Evolutionary conservation across 768 basidiomycete species (phyloP).

Genomic region (Phlebiopsis flavidoalba): DNA sequence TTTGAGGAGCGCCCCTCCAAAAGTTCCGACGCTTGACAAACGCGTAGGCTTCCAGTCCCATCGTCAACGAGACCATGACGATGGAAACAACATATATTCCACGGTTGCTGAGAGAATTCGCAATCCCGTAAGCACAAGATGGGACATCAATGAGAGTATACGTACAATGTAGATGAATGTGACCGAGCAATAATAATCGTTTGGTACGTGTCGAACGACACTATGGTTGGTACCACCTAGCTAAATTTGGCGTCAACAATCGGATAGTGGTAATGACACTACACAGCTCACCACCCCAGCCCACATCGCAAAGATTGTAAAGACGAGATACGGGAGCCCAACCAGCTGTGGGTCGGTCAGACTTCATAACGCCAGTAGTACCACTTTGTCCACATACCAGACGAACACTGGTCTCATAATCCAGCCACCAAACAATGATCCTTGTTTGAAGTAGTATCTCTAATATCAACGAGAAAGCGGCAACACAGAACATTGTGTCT

Average conservation of each 20-base stretch:
- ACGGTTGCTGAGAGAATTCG: not conserved
- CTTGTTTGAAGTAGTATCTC: constrained; percentile 10
- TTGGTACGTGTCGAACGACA: constrained; percentile 10
- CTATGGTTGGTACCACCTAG: constrained; percentile 8
- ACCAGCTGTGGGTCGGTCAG: constrained; percentile 4
- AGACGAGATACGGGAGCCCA: constrained; percentile 13
- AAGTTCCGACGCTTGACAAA: constrained; percentile 2
- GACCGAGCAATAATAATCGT: constrained; percentile 16
- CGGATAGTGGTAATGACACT: not conserved
- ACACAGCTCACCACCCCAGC: constrained; percentile 5
- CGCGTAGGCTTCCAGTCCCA: constrained; percentile 3
- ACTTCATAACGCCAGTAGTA: not conserved
- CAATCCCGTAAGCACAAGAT: not conserved
- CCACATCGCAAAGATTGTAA: constrained; percentile 8
- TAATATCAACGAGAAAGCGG: constrained; percentile 13
- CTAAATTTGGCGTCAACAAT: not conserved
- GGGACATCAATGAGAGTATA: not conserved
- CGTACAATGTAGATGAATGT: constrained; percentile 13
- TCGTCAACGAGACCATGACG: constrained; percentile 1
- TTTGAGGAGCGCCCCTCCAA: not conserved
- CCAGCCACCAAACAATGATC: not conserved
- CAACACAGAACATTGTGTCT: constrained; percentile 12
- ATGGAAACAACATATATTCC: not conserved
- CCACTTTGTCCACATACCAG: not conserved
- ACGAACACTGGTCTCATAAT: not conserved